A percentile compares a stretch with the other conserved stretches of the same genome.
phyloP scores from a whole-genome alignment of 2,329 filamentous ascomycete genomes.

The Cladosporium velox region DNA sequence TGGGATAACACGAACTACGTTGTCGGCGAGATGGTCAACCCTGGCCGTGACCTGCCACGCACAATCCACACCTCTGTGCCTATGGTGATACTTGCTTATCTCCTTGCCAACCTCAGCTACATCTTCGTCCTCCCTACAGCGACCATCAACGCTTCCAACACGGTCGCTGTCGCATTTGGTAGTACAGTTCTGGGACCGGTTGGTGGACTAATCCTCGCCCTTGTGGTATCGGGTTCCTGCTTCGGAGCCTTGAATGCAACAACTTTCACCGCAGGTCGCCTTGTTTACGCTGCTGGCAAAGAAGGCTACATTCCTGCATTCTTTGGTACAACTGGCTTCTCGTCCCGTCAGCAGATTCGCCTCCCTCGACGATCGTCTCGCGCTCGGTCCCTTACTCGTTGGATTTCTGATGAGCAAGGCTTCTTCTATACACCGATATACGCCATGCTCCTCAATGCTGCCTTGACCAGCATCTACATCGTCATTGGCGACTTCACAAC shows the following conservation, averaged over 20 bases:
- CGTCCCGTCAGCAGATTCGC: slow-evolving; percentile 39
- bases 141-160: slow-evolving; percentile 84
- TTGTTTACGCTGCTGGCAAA: slow-evolving; percentile 92
- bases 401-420: slow-evolving; percentile 75
- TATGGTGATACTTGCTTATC: slow-evolving; percentile 84
- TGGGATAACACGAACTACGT: slow-evolving; percentile 99
- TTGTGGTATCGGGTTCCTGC: slow-evolving; percentile 88
- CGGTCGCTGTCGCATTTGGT: slow-evolving; percentile 93
- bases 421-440: slow-evolving; percentile 94
- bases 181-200: slow-evolving; percentile 82
- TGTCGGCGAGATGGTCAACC: slow-evolving; percentile 93
- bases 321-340: slow-evolving; percentile 80
- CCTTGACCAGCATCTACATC: slow-evolving; percentile 75
- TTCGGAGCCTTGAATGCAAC: slow-evolving; percentile 94
- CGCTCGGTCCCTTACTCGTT: slow-evolving; percentile 59
- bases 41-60: slow-evolving; percentile 81
- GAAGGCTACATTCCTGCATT: slow-evolving; percentile 87
- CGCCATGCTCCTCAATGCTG: slow-evolving; percentile 79
- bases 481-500: slow-evolving; percentile 87
- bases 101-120: slow-evolving; percentile 90
- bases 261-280: slow-evolving; percentile 86
- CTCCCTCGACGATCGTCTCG: slow-evolving; percentile 51
- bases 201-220: slow-evolving; percentile 79
- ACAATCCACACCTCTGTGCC: slow-evolving; percentile 98
- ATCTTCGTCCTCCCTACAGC: slow-evolving; percentile 85